Evolutionary conservation across 768 basidiomycete species (phyloP).

Genomic region (Xanthoconium purpureum): DNA sequence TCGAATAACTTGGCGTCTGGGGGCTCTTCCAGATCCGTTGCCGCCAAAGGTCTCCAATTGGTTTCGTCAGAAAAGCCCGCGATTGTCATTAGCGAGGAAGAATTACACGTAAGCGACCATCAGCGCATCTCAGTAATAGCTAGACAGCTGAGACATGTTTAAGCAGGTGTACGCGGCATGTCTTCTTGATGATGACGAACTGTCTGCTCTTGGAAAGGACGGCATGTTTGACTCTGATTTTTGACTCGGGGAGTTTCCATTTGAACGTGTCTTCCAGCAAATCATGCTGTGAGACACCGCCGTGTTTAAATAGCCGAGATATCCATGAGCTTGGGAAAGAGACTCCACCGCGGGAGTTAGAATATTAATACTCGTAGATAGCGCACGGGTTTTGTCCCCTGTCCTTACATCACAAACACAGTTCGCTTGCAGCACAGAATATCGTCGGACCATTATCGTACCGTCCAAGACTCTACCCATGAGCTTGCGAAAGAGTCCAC

Average conservation of each 20-base stretch:
- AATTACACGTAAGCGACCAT: conserved; percentile 21
- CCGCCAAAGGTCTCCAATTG: not conserved
- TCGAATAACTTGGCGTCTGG: not conserved
- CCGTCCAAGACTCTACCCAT: too few relatives aligned
- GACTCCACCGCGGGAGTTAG: not conserved
- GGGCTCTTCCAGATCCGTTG: not conserved
- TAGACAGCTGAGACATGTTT: conserved; percentile 6
- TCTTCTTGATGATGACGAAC: conserved; percentile 35
- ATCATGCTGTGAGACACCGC: not conserved
- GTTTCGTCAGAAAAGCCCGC: not conserved
- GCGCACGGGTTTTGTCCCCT: too few relatives aligned
- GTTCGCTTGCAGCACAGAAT: too few relatives aligned
- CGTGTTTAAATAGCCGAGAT: not conserved
- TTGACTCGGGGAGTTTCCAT: conserved; percentile 2
- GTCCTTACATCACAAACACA: too few relatives aligned
- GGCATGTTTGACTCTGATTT: conserved; percentile 31
- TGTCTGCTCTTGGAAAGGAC: conserved; percentile 29
- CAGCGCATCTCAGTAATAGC: not conserved
- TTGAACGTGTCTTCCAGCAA: not conserved
- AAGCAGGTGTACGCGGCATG: conserved; percentile 36
- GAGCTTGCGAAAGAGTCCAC: too few relatives aligned
- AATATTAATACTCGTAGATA: too few relatives aligned
- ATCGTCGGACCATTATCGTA: too few relatives aligned
- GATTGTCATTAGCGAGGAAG: conserved; percentile 8
- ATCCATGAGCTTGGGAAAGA: not conserved